Conservation (phyloP, 768 basidiomycete genomes). For the Psilocybe azurescens region DNA sequence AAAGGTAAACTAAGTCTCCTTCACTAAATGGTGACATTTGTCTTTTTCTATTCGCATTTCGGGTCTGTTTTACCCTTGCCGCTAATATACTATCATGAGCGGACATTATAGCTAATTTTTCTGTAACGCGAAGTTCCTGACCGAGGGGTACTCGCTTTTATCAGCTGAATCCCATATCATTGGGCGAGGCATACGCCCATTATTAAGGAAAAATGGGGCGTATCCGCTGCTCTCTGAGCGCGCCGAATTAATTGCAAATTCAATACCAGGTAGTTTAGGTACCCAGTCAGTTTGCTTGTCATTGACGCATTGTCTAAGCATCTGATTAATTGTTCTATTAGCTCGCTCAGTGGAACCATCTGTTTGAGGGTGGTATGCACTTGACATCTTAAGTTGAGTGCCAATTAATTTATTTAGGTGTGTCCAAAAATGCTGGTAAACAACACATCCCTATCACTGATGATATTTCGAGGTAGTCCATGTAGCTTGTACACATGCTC, state of each 20-base stretch:
- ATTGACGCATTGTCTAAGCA: too few species aligned
- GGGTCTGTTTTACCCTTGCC: conserved; percentile 32
- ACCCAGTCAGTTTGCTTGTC: too few species aligned
- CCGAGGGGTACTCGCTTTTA: conserved; percentile 10
- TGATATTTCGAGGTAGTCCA: conserved; percentile 41
- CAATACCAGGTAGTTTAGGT: too few species aligned
- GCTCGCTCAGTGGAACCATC: too few species aligned
- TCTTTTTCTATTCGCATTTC: conserved; percentile 28
- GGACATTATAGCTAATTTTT: conserved; percentile 25
- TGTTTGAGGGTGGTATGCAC: too few species aligned
- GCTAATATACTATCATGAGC: conserved; percentile 35
- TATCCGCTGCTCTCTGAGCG: too few species aligned
- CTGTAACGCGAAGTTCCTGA: conserved; percentile 13
- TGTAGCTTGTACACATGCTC: conserved; percentile 39
- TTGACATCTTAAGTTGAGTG: conserved; percentile 28
- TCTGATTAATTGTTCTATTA: too few species aligned
- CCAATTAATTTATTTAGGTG: conserved; percentile 30
- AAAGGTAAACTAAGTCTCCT: conserved; percentile 12
- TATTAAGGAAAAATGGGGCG: too few species aligned
- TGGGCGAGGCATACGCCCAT: background rate
- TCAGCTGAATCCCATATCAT: conserved; percentile 17
- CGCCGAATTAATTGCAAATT: too few species aligned
- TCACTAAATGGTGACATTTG: conserved; percentile 4
- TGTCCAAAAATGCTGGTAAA: conserved; percentile 52
- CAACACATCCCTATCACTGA: conserved; percentile 44